These are phyloP conservation scores for Boletus sp. DNA, from an alignment of 768 basidiomycete species.

Conservation along the genomic window DNA sequence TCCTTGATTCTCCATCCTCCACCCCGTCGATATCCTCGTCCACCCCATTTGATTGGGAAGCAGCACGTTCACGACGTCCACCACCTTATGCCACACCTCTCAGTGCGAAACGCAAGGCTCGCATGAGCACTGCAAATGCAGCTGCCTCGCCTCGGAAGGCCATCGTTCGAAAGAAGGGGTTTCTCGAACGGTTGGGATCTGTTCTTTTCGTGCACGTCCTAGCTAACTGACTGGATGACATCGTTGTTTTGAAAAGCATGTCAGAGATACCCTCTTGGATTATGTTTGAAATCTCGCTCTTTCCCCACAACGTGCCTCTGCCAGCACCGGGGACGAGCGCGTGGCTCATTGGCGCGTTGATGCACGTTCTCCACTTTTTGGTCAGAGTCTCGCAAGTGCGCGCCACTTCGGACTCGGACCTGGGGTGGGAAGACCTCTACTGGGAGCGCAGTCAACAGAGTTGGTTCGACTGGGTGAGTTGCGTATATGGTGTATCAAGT, in stretches of 20 bases:
- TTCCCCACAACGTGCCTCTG: constrained; percentile 77
- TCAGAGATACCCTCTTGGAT: constrained; percentile 65
- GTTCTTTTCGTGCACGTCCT: constrained; percentile 2
- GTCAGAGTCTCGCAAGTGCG: constrained; percentile 58
- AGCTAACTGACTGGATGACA: constrained; percentile 11
- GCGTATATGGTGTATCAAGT: constrained; percentile 6
- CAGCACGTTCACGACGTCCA: constrained; percentile 64
- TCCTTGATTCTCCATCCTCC: constrained; percentile 57
- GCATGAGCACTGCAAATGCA: constrained; percentile 33
- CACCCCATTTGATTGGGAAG: constrained; percentile 84
- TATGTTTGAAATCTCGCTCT: constrained; percentile 75
- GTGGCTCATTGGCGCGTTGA: constrained; percentile 55
- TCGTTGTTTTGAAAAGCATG: constrained; percentile 41
- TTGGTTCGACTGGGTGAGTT: constrained; percentile 79
- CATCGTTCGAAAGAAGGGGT: constrained; percentile 58
- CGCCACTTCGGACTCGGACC: constrained; percentile 58
- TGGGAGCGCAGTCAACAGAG: constrained; percentile 57
- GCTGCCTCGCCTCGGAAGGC: constrained; percentile 43
- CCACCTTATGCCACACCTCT: constrained; percentile 71
- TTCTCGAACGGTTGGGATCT: constrained; percentile 53
- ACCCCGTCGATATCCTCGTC: constrained; percentile 76
- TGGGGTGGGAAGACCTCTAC: constrained; percentile 79
- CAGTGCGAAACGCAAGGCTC: constrained; percentile 41
- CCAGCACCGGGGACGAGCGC: constrained; percentile 66
- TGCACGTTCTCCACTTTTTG: constrained; percentile 69